Evolutionary conservation across 768 basidiomycete species (phyloP).

Genomic region (Pulveroboletus sp.): DNA sequence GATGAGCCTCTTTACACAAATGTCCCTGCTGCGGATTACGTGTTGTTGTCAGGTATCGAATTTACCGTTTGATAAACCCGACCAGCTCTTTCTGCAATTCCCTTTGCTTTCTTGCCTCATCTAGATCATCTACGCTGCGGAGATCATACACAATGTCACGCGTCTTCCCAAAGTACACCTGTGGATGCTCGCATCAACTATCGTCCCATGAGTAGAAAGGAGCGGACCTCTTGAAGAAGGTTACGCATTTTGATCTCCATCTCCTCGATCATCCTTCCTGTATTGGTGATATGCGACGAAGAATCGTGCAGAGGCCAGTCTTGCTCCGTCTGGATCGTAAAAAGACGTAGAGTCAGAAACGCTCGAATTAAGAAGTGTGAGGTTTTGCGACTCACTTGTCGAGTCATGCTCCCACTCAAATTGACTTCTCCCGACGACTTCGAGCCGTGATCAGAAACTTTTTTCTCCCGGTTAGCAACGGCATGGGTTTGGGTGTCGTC

Average conservation of each 20-base stretch:
- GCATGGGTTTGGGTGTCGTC: constrained; percentile 20
- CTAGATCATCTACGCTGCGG: constrained; percentile 80
- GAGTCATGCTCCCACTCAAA: constrained; percentile 94
- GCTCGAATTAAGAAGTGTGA: constrained; percentile 5
- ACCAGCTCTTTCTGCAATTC: constrained; percentile 90
- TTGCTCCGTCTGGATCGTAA: constrained; percentile 63
- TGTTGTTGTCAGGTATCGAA: constrained; percentile 13
- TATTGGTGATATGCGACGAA: constrained; percentile 86
- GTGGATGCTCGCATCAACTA: constrained; percentile 10
- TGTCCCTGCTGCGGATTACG: constrained; percentile 4
- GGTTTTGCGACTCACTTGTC: constrained; percentile 61
- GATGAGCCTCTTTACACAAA: constrained; percentile 3
- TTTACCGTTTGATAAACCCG: constrained; percentile 72
- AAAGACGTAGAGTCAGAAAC: constrained; percentile 10
- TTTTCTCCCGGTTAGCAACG: constrained; percentile 30
- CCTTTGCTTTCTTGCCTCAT: constrained; percentile 71
- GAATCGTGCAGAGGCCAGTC: constrained; percentile 78
- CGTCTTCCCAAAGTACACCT: constrained; percentile 96
- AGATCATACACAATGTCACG: constrained; percentile 92
- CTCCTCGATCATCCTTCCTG: constrained; percentile 95
- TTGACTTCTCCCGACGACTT: constrained; percentile 72
- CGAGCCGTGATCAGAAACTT: constrained; percentile 40
- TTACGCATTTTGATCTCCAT: constrained; percentile 99
- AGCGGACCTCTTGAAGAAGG: constrained; percentile 73
- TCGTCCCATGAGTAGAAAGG: background rate